A percentile compares a stretch with the other conserved stretches of the same genome.
phyloP scores from a whole-genome alignment of 257 asterid species.

The Verbena officinalis region DNA sequence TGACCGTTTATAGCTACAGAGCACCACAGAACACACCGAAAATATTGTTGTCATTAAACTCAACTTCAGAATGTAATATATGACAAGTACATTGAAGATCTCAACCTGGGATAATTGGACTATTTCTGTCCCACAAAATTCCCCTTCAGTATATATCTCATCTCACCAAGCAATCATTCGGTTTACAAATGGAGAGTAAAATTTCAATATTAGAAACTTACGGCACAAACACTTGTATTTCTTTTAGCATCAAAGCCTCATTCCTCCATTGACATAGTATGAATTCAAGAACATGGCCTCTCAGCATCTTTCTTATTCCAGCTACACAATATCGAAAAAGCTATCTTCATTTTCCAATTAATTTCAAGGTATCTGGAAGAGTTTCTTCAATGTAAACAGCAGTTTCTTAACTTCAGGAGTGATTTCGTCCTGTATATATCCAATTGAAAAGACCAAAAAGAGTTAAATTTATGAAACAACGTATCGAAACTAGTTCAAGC shows the following conservation, averaged over 20 bases:
- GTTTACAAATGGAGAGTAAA: background rate
- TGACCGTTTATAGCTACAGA: too few relatives aligned
- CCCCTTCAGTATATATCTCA: constrained; percentile 18
- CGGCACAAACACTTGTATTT: background rate
- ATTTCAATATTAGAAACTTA: constrained; percentile 3
- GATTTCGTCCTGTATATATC: constrained; percentile 62
- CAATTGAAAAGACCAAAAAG: background rate
- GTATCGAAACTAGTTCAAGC: background rate
- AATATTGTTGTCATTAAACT: background rate
- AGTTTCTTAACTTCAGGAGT: constrained; percentile 73
- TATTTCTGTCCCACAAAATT: constrained; percentile 22
- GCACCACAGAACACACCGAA: too few relatives aligned
- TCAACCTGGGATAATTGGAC: constrained; percentile 28
- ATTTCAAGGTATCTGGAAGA: constrained; percentile 75
- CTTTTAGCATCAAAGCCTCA: constrained; percentile 15
- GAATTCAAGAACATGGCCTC: background rate
- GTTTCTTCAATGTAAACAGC: constrained; percentile 69
- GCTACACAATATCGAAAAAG: background rate
- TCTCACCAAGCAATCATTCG: constrained; percentile 23
- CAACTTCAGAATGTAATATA: background rate
- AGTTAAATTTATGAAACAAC: background rate
- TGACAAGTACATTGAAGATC: constrained; percentile 18
- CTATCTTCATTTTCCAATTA: background rate
- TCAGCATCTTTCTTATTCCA: constrained; percentile 24
- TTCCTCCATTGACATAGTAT: constrained; percentile 7